Base-by-base conservation (phyloP, 352 stramenopile species). In the Pythium monospermum region DNA sequence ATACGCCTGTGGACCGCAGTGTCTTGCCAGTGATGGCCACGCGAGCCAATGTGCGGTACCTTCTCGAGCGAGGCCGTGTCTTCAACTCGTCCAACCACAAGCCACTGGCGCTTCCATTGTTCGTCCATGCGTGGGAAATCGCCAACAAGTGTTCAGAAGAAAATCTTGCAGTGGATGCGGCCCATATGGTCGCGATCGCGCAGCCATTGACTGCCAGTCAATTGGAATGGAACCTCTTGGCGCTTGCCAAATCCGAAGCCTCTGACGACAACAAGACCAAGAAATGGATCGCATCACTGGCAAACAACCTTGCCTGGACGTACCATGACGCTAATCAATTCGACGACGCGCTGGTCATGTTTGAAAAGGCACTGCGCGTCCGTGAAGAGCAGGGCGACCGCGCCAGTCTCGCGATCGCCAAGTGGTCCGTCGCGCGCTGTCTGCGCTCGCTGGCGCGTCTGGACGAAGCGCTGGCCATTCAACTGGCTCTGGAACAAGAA, bases 301-400 rank as follows among this genome's bases (percentile, higher is more conserved):
- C 53, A 27, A 67, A 67, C 54, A 67, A 67, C 33, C 41, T 67
- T 27, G 59, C 53, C 2, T 67, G 59, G 59, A 62, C 59, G 13
- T 63, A 54, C 31, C 53, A 63, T 21, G 59, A 48, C 25, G 36
- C 27, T 3, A 33, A 43, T 11, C 18, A 50, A 18, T 67, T 51
- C 32, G 48, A 31, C 1, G 25, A 67, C 11, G 59, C 59, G 13
- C 36, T 67, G 16, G n/a, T 4, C 3, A 45, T 50, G 42, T 67
- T 61, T 36, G 43, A 62, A 15, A 58, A 33, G 33, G 59, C 59
- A 3, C 39, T 67, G 1, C 18, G 30, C 18, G 46, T 38, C 8
- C 54, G 54, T 8, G 46, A 64, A 46, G 38, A 55, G 19, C 33
- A 46, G 11, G 59, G 42, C 18, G 45, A 46, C 2, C 8, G 22